Percentiles rank a stretch among this genome's conserved stretches.
phyloP scores from a whole-genome alignment of 2,329 filamentous ascomycete genomes.

The Phaeosphaeria sp. region DNA sequence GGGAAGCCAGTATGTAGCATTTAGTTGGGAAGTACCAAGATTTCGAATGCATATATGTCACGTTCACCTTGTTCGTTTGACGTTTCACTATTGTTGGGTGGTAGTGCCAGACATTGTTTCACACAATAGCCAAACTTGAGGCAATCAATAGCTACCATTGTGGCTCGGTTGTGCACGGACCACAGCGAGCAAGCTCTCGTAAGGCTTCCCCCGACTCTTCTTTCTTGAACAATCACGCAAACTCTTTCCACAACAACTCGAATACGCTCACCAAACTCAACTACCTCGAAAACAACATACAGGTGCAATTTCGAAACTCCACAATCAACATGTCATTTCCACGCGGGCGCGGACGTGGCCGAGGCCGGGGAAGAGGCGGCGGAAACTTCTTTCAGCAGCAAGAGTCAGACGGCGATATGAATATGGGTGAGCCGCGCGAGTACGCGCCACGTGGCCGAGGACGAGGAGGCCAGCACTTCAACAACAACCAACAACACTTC shows the following conservation, averaged over 20 bases:
- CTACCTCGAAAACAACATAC: not conserved
- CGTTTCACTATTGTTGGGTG: not conserved
- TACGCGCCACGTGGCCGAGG: slow-evolving; percentile 14
- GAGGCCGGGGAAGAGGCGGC: slow-evolving; percentile 25
- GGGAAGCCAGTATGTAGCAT: slow-evolving; percentile 12
- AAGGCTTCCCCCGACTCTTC: slow-evolving; percentile 3
- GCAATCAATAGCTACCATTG: not conserved
- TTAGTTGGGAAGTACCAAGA: slow-evolving; percentile 8
- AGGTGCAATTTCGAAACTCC: not conserved
- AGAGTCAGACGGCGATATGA: slow-evolving; percentile 13
- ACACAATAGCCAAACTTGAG: not conserved
- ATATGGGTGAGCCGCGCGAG: slow-evolving; percentile 11
- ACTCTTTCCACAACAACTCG: not conserved
- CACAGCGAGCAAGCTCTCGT: not conserved
- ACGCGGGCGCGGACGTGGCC: slow-evolving; percentile 25
- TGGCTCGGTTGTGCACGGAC: slow-evolving; percentile 22
- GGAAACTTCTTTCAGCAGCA: slow-evolving; percentile 13
- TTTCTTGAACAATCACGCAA: slow-evolving; percentile 1
- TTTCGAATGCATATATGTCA: not conserved
- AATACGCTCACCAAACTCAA: not conserved
- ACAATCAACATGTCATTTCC: slow-evolving; percentile 11
- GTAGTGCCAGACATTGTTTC: not conserved
- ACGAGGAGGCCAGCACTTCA: slow-evolving; percentile 11
- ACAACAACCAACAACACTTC: slow-evolving; percentile 2
- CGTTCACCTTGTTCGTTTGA: not conserved